Conservation (phyloP, 192 early-diverging fungal species). For the Geranomyces michiganensis region DNA sequence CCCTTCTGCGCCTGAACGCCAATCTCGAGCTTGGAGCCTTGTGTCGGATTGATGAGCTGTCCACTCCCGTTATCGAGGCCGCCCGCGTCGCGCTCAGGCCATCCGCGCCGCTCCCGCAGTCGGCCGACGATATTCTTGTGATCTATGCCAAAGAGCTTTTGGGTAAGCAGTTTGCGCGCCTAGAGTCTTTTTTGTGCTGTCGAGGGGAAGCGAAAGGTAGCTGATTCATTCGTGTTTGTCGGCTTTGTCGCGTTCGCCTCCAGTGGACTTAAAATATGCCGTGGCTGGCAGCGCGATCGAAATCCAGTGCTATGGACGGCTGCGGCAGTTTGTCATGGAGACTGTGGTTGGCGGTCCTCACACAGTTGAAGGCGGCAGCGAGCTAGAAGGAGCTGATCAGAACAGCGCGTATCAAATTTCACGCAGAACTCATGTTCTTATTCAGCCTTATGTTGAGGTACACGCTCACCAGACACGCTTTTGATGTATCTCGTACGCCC, state of each 20-base stretch:
- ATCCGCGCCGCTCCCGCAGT: slow-evolving; percentile 34
- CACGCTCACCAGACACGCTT: slow-evolving; percentile 16
- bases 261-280: slow-evolving; percentile 67
- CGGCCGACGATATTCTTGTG: slow-evolving; percentile 52
- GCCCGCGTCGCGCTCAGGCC: slow-evolving; percentile 48
- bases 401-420: slow-evolving; percentile 34
- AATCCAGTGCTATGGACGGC: slow-evolving; percentile 58
- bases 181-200: too few species aligned
- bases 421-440: slow-evolving; percentile 40
- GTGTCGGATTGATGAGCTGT: slow-evolving; percentile 26
- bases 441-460: slow-evolving; percentile 34
- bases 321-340: slow-evolving; percentile 42
- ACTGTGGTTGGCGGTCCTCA: background rate
- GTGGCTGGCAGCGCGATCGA: slow-evolving; percentile 53
- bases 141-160: slow-evolving; percentile 66
- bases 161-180: slow-evolving; percentile 44
- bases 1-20: slow-evolving; percentile 49
- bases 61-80: slow-evolving; percentile 39
- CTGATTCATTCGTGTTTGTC: background rate
- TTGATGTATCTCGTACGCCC: background rate
- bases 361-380: background rate
- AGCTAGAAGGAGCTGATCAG: slow-evolving; percentile 10
- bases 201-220: too few species aligned
- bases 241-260: too few species aligned
- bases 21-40: slow-evolving; percentile 51